phyloP scores from a whole-genome alignment of 2,329 filamentous ascomycete genomes.

The Monilinia polystroma region DNA sequence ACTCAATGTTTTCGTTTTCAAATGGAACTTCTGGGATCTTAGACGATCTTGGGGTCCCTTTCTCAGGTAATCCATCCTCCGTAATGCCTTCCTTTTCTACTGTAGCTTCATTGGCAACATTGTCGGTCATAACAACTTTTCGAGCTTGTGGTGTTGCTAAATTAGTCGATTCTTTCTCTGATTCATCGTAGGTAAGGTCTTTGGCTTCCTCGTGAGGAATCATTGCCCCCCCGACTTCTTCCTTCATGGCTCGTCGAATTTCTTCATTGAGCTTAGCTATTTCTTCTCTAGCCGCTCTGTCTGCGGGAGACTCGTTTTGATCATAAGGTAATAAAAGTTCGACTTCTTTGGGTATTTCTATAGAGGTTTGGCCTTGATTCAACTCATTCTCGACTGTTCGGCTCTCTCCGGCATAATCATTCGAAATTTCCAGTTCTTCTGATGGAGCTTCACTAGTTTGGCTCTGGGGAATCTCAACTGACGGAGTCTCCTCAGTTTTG shows the following conservation, averaged over 20 bases:
- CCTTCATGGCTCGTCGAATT: conserved; percentile 20
- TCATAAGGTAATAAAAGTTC: not conserved
- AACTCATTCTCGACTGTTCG: not conserved
- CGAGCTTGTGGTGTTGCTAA: not conserved
- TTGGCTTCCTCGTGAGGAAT: conserved; percentile 2
- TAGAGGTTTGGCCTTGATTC: not conserved
- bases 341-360: not conserved
- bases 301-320: conserved; percentile 8
- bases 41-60: not conserved
- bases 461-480: not conserved
- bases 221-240: conserved; percentile 6
- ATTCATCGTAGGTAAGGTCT: not conserved
- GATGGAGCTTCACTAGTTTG: not conserved
- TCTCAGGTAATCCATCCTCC: not conserved
- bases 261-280: conserved; percentile 21
- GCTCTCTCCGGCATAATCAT: not conserved
- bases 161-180: not conserved
- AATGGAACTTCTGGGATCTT: not conserved
- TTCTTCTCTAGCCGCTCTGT: conserved; percentile 17
- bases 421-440: not conserved
- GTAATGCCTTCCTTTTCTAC: not conserved
- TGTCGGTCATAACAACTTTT: not conserved
- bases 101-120: not conserved
- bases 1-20: not conserved
- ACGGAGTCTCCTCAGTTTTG: not conserved